Percentiles rank a stretch among this genome's conserved stretches.
phyloP scores from a whole-genome alignment of 164 flowering plant species.

The Dillenia suffruticosa region DNA sequence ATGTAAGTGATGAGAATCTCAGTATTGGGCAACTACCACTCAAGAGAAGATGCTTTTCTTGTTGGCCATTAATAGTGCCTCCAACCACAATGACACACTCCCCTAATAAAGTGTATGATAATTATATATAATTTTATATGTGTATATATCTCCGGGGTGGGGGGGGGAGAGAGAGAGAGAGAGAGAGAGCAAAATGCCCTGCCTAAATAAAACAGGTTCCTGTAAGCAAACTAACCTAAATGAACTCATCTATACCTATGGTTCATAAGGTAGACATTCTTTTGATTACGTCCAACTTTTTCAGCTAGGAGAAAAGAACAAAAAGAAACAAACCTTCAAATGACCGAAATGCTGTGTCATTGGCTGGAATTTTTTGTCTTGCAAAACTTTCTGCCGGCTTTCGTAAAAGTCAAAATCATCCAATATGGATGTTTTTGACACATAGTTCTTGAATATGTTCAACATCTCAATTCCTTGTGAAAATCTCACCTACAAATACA shows the following conservation, averaged over 20 bases:
- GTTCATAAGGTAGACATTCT: neutral
- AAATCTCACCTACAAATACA: conserved; percentile 36
- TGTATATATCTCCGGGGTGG: too few species aligned
- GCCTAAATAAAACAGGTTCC: too few species aligned
- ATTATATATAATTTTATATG: too few species aligned
- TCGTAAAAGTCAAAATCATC: conserved; percentile 89
- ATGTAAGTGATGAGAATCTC: conserved; percentile 1
- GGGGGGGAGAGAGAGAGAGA: too few species aligned
- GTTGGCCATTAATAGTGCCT: too few species aligned
- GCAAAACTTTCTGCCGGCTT: conserved; percentile 71
- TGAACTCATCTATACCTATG: neutral
- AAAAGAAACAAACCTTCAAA: conserved; percentile 30
- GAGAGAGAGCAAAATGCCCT: too few species aligned
- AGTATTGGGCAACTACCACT: conserved; percentile 1
- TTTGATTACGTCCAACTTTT: too few species aligned
- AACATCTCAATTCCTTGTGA: conserved; percentile 70
- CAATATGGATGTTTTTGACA: conserved; percentile 60
- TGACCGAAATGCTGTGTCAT: conserved; percentile 21
- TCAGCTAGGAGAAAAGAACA: neutral
- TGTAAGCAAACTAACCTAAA: neutral
- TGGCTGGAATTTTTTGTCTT: conserved; percentile 52
- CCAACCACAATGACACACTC: too few species aligned
- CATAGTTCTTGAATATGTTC: conserved; percentile 57
- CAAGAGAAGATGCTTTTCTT: neutral
- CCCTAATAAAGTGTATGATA: too few species aligned